phyloP scores from a whole-genome alignment of 2,329 filamentous ascomycete genomes.

The Fusarium avenaceum region DNA sequence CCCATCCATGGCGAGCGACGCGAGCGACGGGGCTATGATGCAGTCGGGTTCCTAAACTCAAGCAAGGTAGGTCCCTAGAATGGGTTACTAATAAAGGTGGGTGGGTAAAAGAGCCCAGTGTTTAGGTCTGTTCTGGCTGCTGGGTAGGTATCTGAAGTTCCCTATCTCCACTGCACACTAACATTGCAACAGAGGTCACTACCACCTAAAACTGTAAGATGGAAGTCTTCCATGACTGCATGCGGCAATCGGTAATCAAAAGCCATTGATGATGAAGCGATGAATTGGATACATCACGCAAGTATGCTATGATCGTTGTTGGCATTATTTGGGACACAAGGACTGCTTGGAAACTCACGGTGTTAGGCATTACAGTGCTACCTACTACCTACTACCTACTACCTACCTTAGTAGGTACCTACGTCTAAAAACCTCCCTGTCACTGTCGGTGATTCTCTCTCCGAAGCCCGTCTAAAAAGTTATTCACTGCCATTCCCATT shows the following conservation, averaged over 20 bases:
- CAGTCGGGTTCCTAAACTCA: slow-evolving; percentile 32
- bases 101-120: slow-evolving; percentile 30
- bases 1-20: slow-evolving; percentile 43
- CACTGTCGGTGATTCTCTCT: no score
- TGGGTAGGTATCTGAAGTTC: no score
- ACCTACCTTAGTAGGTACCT: neutral
- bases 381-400: neutral
- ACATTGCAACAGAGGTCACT: no score
- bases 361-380: neutral
- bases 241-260: neutral
- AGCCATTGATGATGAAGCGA: slow-evolving; percentile 14
- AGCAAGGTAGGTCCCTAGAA: slow-evolving; percentile 27
- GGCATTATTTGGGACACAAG: neutral
- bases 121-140: no score
- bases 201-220: neutral
- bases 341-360: neutral
- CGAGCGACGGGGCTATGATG: slow-evolving; percentile 50
- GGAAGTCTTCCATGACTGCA: slow-evolving; percentile 1
- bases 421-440: no score
- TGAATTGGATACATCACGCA: neutral
- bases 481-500: slow-evolving; percentile 11
- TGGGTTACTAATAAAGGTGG: slow-evolving; percentile 11
- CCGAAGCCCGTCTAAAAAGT: neutral
- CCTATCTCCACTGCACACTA: no score
- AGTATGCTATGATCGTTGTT: neutral